Base-by-base conservation (phyloP, 495 filamentous ascomycete genomes). In the Hyphodiscus hymeniophilus region DNA sequence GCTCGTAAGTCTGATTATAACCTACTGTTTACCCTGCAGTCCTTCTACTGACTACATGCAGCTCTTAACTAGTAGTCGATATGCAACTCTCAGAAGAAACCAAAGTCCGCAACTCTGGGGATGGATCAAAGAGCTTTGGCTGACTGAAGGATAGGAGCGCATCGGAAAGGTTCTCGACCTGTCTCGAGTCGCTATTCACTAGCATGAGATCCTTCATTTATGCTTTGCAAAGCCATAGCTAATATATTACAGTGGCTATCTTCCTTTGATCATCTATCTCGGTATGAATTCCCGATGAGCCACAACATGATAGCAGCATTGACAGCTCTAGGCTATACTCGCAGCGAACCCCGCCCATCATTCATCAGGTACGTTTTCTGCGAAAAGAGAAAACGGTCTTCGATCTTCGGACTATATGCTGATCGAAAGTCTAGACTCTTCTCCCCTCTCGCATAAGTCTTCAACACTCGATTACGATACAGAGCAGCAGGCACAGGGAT, bases 51-150 rank as follows among this genome's bases (percentile, higher is more conserved):
- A 42, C 30, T 40, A 22, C 23, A 11, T 20, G 15, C 38, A 43
- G 47, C 41, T 44, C 23, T 39, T 15, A 7, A 41, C n/a, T n/a
- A n/a, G n/a, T n/a, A n/a, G 76, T 60, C 45, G 88, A 85, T 77
- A 85, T 92, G 61, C 81, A 89, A 68, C 82, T 97, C 54, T 98
- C 92, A 30, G 92, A 98, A 65, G 92, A 98, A 70, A 87, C 88
- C 55, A 97, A 95, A 82, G 90, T 94, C 61, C 48, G 64, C 31
- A 23, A 11, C n/a, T 40, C 11, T 32, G 22, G 41, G 16, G 15
- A 22, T 48, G 21, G 16, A 21, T 34, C 31, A 8, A 38, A 12
- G 24, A 30, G 21, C 15, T 42, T n/a, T 30, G 17, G 47, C 51
- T 49, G 34, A 60, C n/a, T 13, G 13, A 20, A 30, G 5, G 3